Base-by-base conservation (phyloP, 345 rosid species). In the Murraya paniculata region DNA sequence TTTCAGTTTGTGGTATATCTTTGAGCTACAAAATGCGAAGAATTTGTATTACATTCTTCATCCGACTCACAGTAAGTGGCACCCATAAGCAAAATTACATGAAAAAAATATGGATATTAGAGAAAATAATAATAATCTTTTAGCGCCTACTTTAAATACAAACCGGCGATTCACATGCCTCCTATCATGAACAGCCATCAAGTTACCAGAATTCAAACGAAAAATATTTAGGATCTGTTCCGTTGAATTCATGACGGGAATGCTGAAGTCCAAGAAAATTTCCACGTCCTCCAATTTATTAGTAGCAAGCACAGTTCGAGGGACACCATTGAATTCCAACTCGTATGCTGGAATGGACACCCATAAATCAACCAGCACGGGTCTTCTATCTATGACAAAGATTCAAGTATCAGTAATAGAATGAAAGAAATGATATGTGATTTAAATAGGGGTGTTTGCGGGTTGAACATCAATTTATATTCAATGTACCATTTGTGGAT, bases 341-440 rank as follows among this genome's bases (percentile, higher is more conserved):
- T 80, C 83, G 28, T 88, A 85, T 24, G 89, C 84, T 72, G 89
- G 86, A 83, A 83, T 80, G 25, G 89, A 84, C 72, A 82, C 80
- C 91, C 89, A 86, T 33, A 88, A 68, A 72, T 88, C 91, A 61
- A 77, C 89, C 35, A 80, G 31, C 72, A 86, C 84, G 24, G 89
- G 88, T 81, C 91, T 86, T 77, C 89, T 85, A 78, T 86, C 91
- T 88, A 83, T 78, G 81, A 80, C 68, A 79, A 55, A 41, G 60
- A 58, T 64, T 28, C 9, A 57, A 59, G 31, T 30, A 61, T 58
- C 30, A 75, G 50, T 48, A 72, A 56, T 64, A 80, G 58, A 62
- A 77, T 7, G 18, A 58, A 81, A 22, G 50, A 72, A 62, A 66
- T 21, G 36, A 61, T 25, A 45, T 11, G 10, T 67, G 16, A 38